Evolutionary conservation across 805 yeast species (phyloP), one percentile per base, ranked within the genome.

Genomic region (Yamadazyma nakazawae): DNA sequence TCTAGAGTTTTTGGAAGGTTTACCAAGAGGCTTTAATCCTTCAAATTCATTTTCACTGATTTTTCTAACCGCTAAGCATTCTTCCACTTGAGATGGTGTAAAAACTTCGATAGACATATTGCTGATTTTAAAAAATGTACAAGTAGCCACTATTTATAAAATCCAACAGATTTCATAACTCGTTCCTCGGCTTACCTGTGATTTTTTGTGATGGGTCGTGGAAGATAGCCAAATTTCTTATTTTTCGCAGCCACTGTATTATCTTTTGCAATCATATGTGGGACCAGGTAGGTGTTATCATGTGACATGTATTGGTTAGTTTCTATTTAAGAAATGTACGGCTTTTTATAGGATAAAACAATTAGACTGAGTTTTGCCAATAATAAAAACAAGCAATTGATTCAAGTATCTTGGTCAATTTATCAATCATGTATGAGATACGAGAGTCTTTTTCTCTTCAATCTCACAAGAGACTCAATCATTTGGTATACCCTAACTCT

Each of bases 1-100:
- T 21, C 73, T 54, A 54, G 68, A 50, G n/a, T 35, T 46, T 7
- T 59, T 55, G 8, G 49, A 43, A 1, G 74, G 72, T 48, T 68
- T 69, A 9, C 45, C 31, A 31, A 69, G 59, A 0, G 72, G 70
- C 14, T 40, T 39, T 12, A 49, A 40, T 2, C 68, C 67, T 39
- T 46, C 50, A 46, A 50, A 67, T 25, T 50, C 48, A 16, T 34
- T 35, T 1, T 42, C 49, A 5, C 54, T 42, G 12, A 46, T 24
- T 18, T 45, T 31, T 30, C 34, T 43, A n/a, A 53, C 36, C 8
- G 40, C 52, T 26, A 50, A 42, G 7, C 18, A 26, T 2, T 42
- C 30, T 48, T 53, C 53, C 5, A 35, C 34, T 18, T 35, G 9
- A 6, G 45, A 34, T 12, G 45, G 36, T n/a, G 26, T n/a, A 10